Conservation (phyloP, 306 rosid genomes). For the Medicago arabica region DNA sequence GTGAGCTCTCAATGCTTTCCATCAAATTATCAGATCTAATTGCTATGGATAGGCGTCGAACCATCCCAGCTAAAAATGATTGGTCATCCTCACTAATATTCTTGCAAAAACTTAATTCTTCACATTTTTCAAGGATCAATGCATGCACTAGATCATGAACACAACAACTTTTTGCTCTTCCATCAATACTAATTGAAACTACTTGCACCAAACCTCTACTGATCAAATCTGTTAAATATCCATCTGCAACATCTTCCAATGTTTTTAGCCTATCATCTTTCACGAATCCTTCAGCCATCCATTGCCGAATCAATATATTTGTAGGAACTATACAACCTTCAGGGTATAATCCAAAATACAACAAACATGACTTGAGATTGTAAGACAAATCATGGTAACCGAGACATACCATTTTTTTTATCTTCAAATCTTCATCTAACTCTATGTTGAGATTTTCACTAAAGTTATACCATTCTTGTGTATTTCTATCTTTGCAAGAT, state of each 20-base stretch:
- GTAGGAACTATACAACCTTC: not conserved
- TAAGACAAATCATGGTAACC: constrained; percentile 9
- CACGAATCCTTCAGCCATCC: constrained; percentile 19
- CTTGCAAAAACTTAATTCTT: not conserved
- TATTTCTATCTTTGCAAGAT: not conserved
- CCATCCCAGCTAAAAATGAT: not conserved
- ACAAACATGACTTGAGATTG: constrained; percentile 2
- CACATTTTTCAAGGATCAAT: not conserved
- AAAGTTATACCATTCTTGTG: not conserved
- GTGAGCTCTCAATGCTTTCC: not conserved
- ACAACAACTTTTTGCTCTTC: not conserved
- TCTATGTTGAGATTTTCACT: not conserved
- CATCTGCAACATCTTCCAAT: not conserved
- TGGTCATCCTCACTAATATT: not conserved
- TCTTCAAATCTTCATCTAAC: not conserved
- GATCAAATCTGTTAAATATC: constrained; percentile 24
- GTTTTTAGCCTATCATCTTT: not conserved
- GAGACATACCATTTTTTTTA: not conserved
- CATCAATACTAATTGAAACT: not conserved
- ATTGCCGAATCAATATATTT: not conserved
- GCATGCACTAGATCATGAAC: constrained; percentile 12
- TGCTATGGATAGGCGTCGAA: constrained; percentile 13
- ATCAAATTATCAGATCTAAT: not conserved
- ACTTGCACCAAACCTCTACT: constrained; percentile 33
- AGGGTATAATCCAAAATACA: not conserved